A percentile compares a stretch with the other conserved stretches of the same genome.
Conservation (phyloP, 768 basidiomycete species). For the Tylopilus felleus region DNA sequence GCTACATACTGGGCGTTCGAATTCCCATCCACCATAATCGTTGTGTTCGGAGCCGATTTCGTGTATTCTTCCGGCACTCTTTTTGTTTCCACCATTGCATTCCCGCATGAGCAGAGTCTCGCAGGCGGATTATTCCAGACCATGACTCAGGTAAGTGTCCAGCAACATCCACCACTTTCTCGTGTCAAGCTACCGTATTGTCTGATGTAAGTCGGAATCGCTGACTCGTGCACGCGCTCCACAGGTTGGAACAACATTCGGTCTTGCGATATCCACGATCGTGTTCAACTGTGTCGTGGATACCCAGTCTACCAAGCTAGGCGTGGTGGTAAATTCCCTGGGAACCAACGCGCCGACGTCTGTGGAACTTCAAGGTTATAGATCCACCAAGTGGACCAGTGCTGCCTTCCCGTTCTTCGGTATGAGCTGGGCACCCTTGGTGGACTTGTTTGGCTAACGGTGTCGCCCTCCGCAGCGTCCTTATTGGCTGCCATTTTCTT, state of each 20-base stretch:
- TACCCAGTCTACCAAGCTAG: slow-evolving; percentile 29
- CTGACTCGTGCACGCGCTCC: not conserved
- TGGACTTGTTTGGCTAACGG: no score
- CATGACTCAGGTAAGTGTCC: slow-evolving; percentile 55
- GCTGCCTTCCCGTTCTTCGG: slow-evolving; percentile 62
- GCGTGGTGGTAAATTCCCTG: slow-evolving; percentile 28
- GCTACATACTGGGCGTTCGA: slow-evolving; percentile 70
- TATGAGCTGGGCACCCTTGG: slow-evolving; percentile 22
- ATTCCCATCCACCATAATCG: slow-evolving; percentile 61
- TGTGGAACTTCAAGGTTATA: slow-evolving; percentile 51
- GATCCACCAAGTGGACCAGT: slow-evolving; percentile 60
- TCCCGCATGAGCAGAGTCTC: slow-evolving; percentile 69
- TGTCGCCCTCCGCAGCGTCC: slow-evolving; percentile 16
- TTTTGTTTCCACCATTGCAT: slow-evolving; percentile 64
- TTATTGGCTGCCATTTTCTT: slow-evolving; percentile 37
- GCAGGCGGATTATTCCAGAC: slow-evolving; percentile 79
- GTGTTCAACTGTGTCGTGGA: slow-evolving; percentile 55
- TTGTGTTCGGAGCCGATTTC: slow-evolving; percentile 78
- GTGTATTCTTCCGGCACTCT: slow-evolving; percentile 70
- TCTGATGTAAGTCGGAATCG: not conserved
- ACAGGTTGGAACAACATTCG: slow-evolving; percentile 66
- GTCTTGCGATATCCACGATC: slow-evolving; percentile 68
- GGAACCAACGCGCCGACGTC: slow-evolving; percentile 30
- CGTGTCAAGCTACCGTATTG: no score
- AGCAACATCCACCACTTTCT: no score